Conservation (phyloP, 2,329 filamentous ascomycete species). For the Triangularia verruculosa region DNA sequence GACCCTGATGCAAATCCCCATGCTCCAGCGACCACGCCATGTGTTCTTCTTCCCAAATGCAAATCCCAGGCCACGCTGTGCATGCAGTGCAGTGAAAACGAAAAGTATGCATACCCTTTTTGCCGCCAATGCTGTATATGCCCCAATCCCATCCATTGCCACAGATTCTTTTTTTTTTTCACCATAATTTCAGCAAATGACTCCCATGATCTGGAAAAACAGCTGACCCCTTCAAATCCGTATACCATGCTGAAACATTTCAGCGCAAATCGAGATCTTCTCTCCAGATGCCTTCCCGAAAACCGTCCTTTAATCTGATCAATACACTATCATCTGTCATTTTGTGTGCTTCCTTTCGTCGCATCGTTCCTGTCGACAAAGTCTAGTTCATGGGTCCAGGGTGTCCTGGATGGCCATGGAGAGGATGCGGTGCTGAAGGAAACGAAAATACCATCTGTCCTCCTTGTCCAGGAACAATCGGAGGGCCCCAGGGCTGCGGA, state of each 20-base stretch:
- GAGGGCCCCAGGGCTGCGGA: not conserved
- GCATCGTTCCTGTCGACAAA: not conserved
- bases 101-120: not conserved
- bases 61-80: not conserved
- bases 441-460: slow-evolving; percentile 9
- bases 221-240: no score
- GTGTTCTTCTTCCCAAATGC: not conserved
- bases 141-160: not conserved
- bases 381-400: not conserved
- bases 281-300: no score
- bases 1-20: not conserved
- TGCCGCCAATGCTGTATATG: not conserved
- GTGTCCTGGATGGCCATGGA: not conserved
- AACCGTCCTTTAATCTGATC: not conserved
- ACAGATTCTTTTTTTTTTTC: not conserved
- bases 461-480: slow-evolving; percentile 1
- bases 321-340: not conserved
- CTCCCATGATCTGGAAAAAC: no score
- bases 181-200: not conserved
- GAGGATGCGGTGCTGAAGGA: not conserved
- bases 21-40: not conserved
- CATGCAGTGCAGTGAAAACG: not conserved
- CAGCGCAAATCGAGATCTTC: no score
- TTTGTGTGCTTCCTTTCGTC: not conserved
- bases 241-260: no score